Evolutionary conservation across 805 yeast species (phyloP), one percentile per base, ranked within the genome.

Genomic region (Candida sithepensis): DNA sequence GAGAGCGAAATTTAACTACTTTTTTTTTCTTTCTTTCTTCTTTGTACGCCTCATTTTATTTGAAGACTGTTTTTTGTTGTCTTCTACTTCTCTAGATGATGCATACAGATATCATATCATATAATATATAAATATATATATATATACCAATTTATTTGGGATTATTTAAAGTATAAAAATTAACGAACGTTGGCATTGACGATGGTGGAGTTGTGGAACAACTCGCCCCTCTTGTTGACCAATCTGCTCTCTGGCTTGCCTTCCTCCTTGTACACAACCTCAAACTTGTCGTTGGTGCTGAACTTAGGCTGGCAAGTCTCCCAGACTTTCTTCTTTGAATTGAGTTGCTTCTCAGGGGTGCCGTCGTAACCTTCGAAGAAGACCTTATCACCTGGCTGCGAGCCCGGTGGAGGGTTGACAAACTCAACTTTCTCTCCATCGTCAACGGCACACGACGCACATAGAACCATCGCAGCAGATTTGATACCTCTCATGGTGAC

Each of bases 261-360:
- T 61, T 84, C 89, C 58, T 75, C 73, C 61, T 85, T 85, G 77
- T 80, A 92, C 52, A 88, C 77, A 39, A 92, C 96, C 63, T 87
- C 87, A 49, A 83, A 76, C 42, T 73, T 71, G 37, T 81, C 94
- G 56, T 75, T 81, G 26, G 98, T 92, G 48, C 92, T 74, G 77
- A 94, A 91, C 51, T 78, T 75, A 44, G 97, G 98, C 77, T 94
- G 99, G 55, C 87, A 75, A 45, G 91, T 79, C 78, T 94, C 99
- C 95, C 96, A 94, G 53, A 91, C 76, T 79, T 94, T 94, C 86
- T 94, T 94, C 84, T 94, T 94, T 60, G 99, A 98, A 74, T 92
- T 92, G 70, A 94, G 76, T 64, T 84, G 92, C 62, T 88, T 81
- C 71, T 90, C 95, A 56, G 99, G 98, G 46, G 80, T 82, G 56